Evolutionary conservation across 352 stramenopile genomes (phyloP), one percentile per base, ranked within the genome.

Genomic region (Phytopythium boreale): DNA sequence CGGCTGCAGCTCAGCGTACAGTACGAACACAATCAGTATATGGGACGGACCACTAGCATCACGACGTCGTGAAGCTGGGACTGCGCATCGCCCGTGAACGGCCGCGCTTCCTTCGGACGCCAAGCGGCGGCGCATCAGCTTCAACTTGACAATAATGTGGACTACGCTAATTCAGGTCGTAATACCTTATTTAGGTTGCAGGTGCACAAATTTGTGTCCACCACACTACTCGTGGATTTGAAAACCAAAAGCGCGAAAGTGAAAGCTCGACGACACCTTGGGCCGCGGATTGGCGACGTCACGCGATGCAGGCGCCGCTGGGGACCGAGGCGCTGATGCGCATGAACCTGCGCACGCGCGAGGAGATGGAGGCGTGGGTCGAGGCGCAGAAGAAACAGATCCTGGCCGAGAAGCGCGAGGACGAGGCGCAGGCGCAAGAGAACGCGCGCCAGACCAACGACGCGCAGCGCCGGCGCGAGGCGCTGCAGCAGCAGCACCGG

Each of bases 311-410:
- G 22, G 27, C 64, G 20, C 61, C 66, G 65, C 68, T 86, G 46
- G 73, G 78, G 59, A 82, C 71, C 36, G 75, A 86, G 20, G 39
- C 68, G 63, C 61, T 86, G 27, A 63, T 79, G 43, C 72, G 81
- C 66, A 64, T 61, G 47, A 86, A 84, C 29, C 62, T 84, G 29
- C 77, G 61, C 56, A 79, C 75, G 46, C 77, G 77, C 43, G 53
- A 56, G n/a, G 70, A 83, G 46, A 52, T 86, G 44, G 75, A 84
- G 56, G 49, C 68, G 27, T 86, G 77, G 77, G 67, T 84, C 26
- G 71, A 77, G 49, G 61, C 63, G 19, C 77, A 84, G 53, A 86
- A 80, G 64, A 65, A 55, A 52, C 67, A 61, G 14, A 61, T 86
- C 4, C 55, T 77, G 17, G 64, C 74, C 59, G 73, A 83, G 47